Evolutionary conservation across 306 rosid genomes (phyloP), one percentile per base, ranked within the genome.

Genomic region (Pterocarpus macrocarpus): DNA sequence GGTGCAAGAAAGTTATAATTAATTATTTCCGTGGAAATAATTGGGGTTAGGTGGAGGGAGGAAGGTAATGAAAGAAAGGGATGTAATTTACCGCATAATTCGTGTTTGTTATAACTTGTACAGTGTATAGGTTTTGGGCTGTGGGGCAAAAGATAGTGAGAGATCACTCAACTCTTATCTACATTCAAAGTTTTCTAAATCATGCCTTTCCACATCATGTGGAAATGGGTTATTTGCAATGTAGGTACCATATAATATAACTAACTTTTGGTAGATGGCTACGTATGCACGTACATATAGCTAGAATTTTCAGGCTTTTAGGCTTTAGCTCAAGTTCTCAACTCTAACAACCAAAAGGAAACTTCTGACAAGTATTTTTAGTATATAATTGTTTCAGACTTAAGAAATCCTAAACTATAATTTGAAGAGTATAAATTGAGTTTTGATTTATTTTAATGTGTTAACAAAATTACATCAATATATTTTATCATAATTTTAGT

Each of bases 11-110:
- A 64, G 33, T 8, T 6, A 3, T 17, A 14, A 33, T 56, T 39
- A 22, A 22, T 22, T 22, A 22, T 22, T 22, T 22, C 28, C 28
- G 28, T 22, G 28, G 28, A 22, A 22, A 62, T 62, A 62, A 71
- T 47, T 56, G 44, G 10, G 72, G 73, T 33, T 59, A 30, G 72
- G 7, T 70, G 69, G 61, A 49, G 30, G 56, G 50, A 17, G 47
- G 28, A 62, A 41, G 34, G 41, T 8, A 69, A 30, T 28, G 66
- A 39, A 16, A 11, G 38, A 32, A 39, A 74, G 8, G 8, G 22
- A 41, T 32, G 50, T 5, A n/a, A 22, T 22, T 81, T 45, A 41
- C 32, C 73, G 5, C 9, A 15, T 28, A 8, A 28, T 64, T 44
- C 39, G 14, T 47, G 5, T 22, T 55, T 53, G 17, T 7, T 49